Base-by-base conservation (phyloP, 2,329 filamentous ascomycete species). In the Aspergillus puulaauensis region DNA sequence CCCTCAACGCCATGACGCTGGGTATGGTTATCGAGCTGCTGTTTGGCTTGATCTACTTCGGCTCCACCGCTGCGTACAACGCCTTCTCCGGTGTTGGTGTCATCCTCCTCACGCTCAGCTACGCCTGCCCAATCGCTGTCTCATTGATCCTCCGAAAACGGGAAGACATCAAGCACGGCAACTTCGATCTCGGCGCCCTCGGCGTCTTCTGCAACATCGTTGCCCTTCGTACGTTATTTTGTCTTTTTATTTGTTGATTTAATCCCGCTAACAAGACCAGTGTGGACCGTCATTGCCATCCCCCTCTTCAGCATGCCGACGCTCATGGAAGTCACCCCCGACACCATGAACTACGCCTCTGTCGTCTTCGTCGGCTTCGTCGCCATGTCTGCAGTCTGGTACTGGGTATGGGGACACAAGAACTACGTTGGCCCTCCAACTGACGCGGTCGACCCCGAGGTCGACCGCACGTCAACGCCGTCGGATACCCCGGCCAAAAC, bases 81-180 rank as follows among this genome's bases (percentile, higher is more conserved):
- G 87, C 86, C 11, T 92, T 93, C 73, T 92, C 89, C 0, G 89
- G 89, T 24, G 88, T 91, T 1, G 90, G 89, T 1, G 92, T 89
- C 7, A 91, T 93, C 69, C 91, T 89, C 63, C 82, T 93, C 0
- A 88, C 86, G 0, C 85, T 86, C 3, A 90, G 87, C 0, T 93
- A 93, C 70, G 89, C 87, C 14, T 81, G 91, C 14, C 90, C 90
- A 0, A 90, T 93, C 54, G 75, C 91, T 6, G 86, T 93, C 56
- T 88, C 82, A 6, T 75, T 93, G 3, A 64, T 91, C 35, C 51
- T 58, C 1, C 83, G 88, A 14, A 81, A 86, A 8, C 83, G 90
- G 15, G 80, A 83, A 51, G 81, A 85, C 39, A 83, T 92, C n/a
- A 79, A 80, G 49, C 74, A 86, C 64, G 89, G 88, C 0, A 80